Evolutionary conservation across 2,329 filamentous ascomycete genomes (phyloP), one percentile per base, ranked within the genome.

Genomic region (Apiospora malaysiana): DNA sequence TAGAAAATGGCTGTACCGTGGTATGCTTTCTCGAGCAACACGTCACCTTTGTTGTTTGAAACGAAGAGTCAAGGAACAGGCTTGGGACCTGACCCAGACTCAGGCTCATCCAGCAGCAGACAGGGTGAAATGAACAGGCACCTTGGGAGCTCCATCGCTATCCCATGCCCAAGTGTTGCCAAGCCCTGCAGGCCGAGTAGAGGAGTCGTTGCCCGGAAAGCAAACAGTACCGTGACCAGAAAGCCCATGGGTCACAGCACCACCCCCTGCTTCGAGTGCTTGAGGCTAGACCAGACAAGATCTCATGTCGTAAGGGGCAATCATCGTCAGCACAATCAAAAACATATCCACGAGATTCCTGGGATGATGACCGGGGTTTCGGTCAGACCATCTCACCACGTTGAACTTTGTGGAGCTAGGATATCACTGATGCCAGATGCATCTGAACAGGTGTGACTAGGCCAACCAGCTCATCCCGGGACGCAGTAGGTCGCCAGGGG

Each of bases 121-220:
- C 66, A 37, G 14, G 42, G 42, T 67, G 37, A 32, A 37, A 45
- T 67, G 66, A 67, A 47, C 66, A 45, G 66, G 66, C 66, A 27
- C 25, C 16, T 67, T 47, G 42, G 42, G 42, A 47, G 27, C 51
- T 37, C 51, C 51, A 59, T 59, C 51, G 51, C 27, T 32, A 59
- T 59, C 51, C 27, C 51, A 59, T 59, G 10, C 51, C 27, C 27
- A 37, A 25, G 51, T 27, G 51, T 59, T 59, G 51, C 51, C 51
- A 59, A 59, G 51, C 51, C 51, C 27, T 59, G 51, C 51, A 59
- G 18, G 27, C 51, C 51, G 16, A 47, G 21, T n/a, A 47, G 42
- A 56, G 49, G 51, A n/a, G 56, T 63, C 56, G 56, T 40, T 40
- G 56, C 37, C 56, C 56, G 32, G 56, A 40, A 63, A 63, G 56